These are phyloP conservation scores for Mycocalia duriaeana DNA, from an alignment of 1,284 basidiomycete species.

Conservation along the genomic window DNA sequence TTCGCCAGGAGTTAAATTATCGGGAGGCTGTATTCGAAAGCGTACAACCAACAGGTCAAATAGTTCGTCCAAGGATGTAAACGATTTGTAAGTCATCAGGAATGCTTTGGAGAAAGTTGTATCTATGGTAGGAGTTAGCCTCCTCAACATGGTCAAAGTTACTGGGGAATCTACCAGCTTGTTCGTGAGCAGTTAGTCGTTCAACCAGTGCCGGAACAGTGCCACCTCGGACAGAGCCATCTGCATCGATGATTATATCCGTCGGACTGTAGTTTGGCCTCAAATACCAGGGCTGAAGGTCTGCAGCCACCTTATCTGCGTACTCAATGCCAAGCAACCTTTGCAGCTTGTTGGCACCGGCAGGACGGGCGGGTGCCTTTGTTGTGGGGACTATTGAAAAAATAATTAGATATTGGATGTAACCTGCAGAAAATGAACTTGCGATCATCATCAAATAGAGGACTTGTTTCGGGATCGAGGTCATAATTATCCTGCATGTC, in stretches of 20 bases:
- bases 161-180: slow-evolving; percentile 52
- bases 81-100: slow-evolving; percentile 95
- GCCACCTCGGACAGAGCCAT: slow-evolving; percentile 82
- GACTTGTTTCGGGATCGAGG: slow-evolving; percentile 19
- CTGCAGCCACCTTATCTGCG: slow-evolving; percentile 43
- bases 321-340: slow-evolving; percentile 76
- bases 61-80: slow-evolving; percentile 82
- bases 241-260: slow-evolving; percentile 83
- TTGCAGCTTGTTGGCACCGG: slow-evolving; percentile 56
- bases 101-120: slow-evolving; percentile 87
- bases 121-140: slow-evolving; percentile 41
- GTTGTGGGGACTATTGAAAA: slow-evolving; percentile 5
- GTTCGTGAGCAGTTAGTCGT: slow-evolving; percentile 86
- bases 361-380: slow-evolving; percentile 26
- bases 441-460: slow-evolving; percentile 34
- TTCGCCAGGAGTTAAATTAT: slow-evolving; percentile 62
- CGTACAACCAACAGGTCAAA: slow-evolving; percentile 84
- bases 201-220: slow-evolving; percentile 85
- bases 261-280: slow-evolving; percentile 73
- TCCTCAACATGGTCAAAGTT: slow-evolving; percentile 5
- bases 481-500: slow-evolving; percentile 10
- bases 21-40: slow-evolving; percentile 78
- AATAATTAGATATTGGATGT: background rate
- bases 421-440: slow-evolving; percentile 21
- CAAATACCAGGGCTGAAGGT: slow-evolving; percentile 81